Percentiles rank a stretch among this genome's conserved stretches.
Evolutionary conservation across 441 rosid genomes (phyloP).

Genomic region (Euphorbia celastroides): DNA sequence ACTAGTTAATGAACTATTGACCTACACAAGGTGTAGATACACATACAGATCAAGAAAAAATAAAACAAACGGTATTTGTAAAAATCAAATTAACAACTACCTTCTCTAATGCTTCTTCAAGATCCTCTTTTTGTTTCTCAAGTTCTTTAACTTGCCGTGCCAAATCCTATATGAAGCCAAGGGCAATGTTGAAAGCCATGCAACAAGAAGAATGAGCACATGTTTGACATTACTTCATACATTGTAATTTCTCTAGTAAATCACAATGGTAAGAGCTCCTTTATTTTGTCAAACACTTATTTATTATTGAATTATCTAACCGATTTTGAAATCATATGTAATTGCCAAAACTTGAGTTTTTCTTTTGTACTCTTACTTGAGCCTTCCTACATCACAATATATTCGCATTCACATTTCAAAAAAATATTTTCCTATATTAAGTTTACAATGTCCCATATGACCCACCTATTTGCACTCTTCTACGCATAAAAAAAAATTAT

Average conservation of each 20-base stretch:
- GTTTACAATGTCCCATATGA: not conserved
- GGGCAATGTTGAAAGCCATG: slow-evolving; percentile 2
- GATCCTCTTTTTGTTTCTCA: slow-evolving; percentile 62
- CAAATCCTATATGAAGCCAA: slow-evolving; percentile 51
- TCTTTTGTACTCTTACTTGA: not conserved
- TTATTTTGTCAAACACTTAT: not conserved
- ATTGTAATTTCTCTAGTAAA: not conserved
- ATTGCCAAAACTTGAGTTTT: not conserved
- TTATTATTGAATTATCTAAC: not conserved
- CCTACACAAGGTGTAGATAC: slow-evolving; percentile 37
- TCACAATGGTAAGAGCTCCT: not conserved
- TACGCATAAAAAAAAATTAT: not conserved
- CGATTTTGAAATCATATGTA: not conserved
- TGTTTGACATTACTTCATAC: not conserved
- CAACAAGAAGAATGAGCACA: not conserved
- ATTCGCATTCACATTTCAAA: not conserved
- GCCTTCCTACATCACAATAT: not conserved
- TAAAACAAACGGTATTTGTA: not conserved
- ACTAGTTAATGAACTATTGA: slow-evolving; percentile 45
- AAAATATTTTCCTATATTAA: not conserved
- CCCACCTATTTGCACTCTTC: not conserved
- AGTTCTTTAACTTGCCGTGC: slow-evolving; percentile 51
- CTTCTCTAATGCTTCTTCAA: slow-evolving; percentile 68
- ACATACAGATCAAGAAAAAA: slow-evolving; percentile 10
- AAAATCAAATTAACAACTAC: slow-evolving; percentile 20